A percentile compares a stretch with the other conserved stretches of the same genome.
Conservation (phyloP, 139 green algal species). For the Parachlorella kessleri region DNA sequence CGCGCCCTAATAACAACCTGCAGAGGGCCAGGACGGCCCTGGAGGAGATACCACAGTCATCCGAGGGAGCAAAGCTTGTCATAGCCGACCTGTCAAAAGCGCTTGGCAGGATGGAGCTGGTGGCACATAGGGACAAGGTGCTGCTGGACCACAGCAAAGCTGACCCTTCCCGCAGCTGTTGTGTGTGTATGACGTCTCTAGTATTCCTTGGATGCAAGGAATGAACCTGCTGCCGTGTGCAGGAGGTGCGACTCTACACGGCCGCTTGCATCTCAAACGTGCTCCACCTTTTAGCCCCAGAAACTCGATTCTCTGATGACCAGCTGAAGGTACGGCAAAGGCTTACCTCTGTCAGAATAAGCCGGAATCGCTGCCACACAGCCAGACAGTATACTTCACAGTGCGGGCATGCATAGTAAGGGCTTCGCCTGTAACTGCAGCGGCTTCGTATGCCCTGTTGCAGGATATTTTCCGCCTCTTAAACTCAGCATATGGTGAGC, state of each 20-base stretch:
- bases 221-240: too few species aligned
- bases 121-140: constrained; percentile 61
- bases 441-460: constrained; percentile 6
- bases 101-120: constrained; percentile 29
- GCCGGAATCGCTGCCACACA: too few species aligned
- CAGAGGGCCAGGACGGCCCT: constrained; percentile 40
- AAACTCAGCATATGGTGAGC: constrained; percentile 44
- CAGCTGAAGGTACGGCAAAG: constrained; percentile 54
- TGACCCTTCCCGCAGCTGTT: too few species aligned
- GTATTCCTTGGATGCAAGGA: too few species aligned
- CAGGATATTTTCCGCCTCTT: constrained; percentile 66
- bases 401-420: too few species aligned
- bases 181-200: too few species aligned
- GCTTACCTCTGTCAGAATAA: too few species aligned
- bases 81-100: constrained; percentile 29
- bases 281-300: constrained; percentile 63
- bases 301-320: constrained; percentile 58
- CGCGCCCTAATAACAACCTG: too few species aligned
- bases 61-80: constrained; percentile 32
- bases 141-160: too few species aligned
- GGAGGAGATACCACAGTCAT: constrained; percentile 48
- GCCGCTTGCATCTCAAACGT: constrained; percentile 55
- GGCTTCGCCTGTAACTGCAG: too few species aligned
- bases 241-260: constrained; percentile 68
- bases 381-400: too few species aligned